These are phyloP conservation scores for Coccomyxa sp. DNA, from an alignment of 139 green algal species.

Conservation along the genomic window DNA sequence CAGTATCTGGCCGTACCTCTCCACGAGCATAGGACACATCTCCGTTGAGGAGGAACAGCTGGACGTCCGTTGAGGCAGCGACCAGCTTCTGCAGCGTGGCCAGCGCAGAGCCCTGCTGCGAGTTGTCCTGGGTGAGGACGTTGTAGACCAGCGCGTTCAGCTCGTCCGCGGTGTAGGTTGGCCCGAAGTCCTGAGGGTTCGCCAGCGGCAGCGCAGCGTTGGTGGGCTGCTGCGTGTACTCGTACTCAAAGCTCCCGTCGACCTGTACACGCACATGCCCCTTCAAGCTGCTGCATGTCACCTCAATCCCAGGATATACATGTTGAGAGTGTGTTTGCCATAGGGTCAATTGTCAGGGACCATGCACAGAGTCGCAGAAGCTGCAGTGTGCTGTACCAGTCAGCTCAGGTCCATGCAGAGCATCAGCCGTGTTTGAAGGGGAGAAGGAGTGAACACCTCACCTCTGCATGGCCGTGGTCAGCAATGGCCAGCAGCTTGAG, in stretches of 20 bases:
- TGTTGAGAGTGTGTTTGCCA: too few species aligned
- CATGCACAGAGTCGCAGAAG: too few species aligned
- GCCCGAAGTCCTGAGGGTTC: background rate
- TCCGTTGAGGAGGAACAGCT: slow-evolving; percentile 58
- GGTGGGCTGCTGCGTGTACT: background rate
- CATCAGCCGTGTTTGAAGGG: too few species aligned
- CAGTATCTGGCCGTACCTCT: slow-evolving; percentile 1
- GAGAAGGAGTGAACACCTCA: too few species aligned
- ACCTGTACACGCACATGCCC: background rate
- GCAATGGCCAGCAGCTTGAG: slow-evolving; percentile 43
- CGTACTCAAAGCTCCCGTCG: background rate
- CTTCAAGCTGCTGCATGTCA: too few species aligned
- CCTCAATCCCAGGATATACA: too few species aligned
- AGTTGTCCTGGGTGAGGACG: background rate
- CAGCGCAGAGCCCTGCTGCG: slow-evolving; percentile 10
- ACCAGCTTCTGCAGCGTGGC: background rate
- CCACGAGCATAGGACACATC: slow-evolving; percentile 56
- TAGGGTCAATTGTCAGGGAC: too few species aligned
- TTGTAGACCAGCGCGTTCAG: background rate
- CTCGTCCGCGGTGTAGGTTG: background rate
- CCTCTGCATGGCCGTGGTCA: slow-evolving; percentile 45
- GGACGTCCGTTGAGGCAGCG: background rate
- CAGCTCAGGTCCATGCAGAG: too few species aligned
- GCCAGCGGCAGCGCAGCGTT: background rate
- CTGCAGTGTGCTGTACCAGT: too few species aligned